Conservation (phyloP, 345 rosid genomes). For the Aurinia saxatilis region DNA sequence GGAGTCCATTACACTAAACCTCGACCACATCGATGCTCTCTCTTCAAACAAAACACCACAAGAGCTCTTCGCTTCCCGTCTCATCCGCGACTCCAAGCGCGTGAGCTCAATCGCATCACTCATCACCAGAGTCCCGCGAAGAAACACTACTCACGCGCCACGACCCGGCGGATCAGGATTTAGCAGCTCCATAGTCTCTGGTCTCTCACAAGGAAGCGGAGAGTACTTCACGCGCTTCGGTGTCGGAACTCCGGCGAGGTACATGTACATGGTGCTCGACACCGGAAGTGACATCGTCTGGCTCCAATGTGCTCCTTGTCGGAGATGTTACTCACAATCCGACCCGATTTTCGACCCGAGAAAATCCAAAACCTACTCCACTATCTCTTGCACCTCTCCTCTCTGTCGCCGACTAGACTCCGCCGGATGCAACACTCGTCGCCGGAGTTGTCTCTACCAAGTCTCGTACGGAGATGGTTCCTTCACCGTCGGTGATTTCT, state of each 20-base stretch:
- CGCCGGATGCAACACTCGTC: constrained; percentile 45
- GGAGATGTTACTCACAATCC: constrained; percentile 70
- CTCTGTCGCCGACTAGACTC: constrained; percentile 58
- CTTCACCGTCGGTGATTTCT: constrained; percentile 76
- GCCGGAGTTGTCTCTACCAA: constrained; percentile 63
- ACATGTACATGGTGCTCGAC: constrained; percentile 78
- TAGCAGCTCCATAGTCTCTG: constrained; percentile 75
- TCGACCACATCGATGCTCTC: constrained; percentile 80
- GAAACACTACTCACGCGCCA: constrained; percentile 29
- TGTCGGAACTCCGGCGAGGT: constrained; percentile 84
- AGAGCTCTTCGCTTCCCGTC: constrained; percentile 61
- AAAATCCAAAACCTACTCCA: constrained; percentile 57
- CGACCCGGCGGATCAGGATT: constrained; percentile 25
- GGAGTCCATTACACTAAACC: constrained; percentile 33
- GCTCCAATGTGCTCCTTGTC: constrained; percentile 94
- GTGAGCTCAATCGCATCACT: constrained; percentile 37
- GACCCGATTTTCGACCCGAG: constrained; percentile 85
- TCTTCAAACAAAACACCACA: constrained; percentile 44
- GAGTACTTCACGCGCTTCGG: constrained; percentile 97
- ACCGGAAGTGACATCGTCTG: constrained; percentile 95
- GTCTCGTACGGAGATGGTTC: constrained; percentile 95
- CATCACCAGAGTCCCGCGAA: constrained; percentile 14
- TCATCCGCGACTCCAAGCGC: constrained; percentile 63
- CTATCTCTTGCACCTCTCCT: constrained; percentile 54
- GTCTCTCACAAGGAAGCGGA: constrained; percentile 90